A percentile compares a stretch with the other conserved stretches of the same genome.
Evolutionary conservation across 2,329 filamentous ascomycete species (phyloP).

Genomic region (Clonostachys sp.): DNA sequence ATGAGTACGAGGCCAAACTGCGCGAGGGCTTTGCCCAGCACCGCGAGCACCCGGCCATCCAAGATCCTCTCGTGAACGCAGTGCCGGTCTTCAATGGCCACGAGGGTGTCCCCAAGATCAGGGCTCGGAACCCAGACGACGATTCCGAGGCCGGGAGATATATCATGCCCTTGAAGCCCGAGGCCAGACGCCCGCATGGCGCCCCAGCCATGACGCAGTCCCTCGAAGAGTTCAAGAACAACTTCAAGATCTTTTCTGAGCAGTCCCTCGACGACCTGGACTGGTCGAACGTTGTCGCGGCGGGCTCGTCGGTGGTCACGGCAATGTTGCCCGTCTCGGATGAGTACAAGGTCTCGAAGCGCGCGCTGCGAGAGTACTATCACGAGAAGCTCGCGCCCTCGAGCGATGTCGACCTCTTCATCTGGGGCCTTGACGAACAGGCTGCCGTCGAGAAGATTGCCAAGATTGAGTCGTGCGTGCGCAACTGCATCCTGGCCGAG

Average conservation of each 20-base stretch:
- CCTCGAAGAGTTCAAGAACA: constrained; percentile 63
- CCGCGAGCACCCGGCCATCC: constrained; percentile 38
- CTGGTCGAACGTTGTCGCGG: constrained; percentile 71
- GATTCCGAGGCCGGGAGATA: constrained; percentile 49
- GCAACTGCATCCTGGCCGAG: constrained; percentile 50
- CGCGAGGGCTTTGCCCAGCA: constrained; percentile 58
- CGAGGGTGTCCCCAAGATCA: constrained; percentile 37
- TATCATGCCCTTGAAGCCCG: constrained; percentile 54
- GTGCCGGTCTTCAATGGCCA: constrained; percentile 52
- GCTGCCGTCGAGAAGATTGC: constrained; percentile 68
- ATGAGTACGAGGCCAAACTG: constrained; percentile 55
- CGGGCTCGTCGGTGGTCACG: constrained; percentile 65
- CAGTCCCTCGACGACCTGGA: constrained; percentile 18
- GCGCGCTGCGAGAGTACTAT: constrained; percentile 25
- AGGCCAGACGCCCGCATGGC: constrained; percentile 50
- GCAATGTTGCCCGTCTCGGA: constrained; percentile 48
- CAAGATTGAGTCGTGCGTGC: constrained; percentile 65
- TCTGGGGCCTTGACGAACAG: constrained; percentile 66
- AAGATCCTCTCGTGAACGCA: constrained; percentile 31
- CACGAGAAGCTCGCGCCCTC: constrained; percentile 50
- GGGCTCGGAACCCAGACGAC: constrained; percentile 41
- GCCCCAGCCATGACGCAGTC: constrained; percentile 57
- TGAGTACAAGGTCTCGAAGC: constrained; percentile 44
- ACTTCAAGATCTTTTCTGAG: constrained; percentile 63
- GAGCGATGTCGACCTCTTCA: constrained; percentile 68